Evolutionary conservation across 2,329 filamentous ascomycete genomes (phyloP).

Genomic region (Passalora sequoiae): DNA sequence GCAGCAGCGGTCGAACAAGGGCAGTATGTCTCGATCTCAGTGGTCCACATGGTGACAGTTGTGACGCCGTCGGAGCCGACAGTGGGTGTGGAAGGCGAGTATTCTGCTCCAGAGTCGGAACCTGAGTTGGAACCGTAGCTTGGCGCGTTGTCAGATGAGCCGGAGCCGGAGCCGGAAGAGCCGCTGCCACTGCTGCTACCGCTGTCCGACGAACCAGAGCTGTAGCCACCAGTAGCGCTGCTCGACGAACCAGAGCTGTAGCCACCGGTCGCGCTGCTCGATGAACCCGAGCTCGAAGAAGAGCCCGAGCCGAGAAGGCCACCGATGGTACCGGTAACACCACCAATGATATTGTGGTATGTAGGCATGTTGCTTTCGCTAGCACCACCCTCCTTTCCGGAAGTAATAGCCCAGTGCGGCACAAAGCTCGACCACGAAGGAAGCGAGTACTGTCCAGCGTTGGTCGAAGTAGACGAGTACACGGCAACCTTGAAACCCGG

Average conservation of each 20-base stretch:
- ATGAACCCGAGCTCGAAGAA: background rate
- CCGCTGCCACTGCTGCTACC: background rate
- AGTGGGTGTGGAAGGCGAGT: background rate
- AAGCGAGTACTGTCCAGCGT: slow-evolving; percentile 15
- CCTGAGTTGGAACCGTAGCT: background rate
- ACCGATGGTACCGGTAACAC: background rate
- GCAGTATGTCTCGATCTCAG: background rate
- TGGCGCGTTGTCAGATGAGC: background rate
- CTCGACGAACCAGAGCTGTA: too few relatives aligned
- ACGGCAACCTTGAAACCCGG: slow-evolving; percentile 39
- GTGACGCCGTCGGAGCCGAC: background rate
- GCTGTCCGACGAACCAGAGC: too few relatives aligned
- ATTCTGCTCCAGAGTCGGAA: background rate
- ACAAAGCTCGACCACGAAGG: slow-evolving; percentile 24
- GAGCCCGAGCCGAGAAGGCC: background rate
- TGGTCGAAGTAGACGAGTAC: slow-evolving; percentile 33
- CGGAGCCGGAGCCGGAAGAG: background rate
- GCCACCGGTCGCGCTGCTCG: too few relatives aligned
- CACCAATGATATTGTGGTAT: background rate
- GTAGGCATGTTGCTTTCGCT: background rate
- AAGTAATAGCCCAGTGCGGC: slow-evolving; percentile 24
- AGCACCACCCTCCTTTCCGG: slow-evolving; percentile 26
- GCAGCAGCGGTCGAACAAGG: background rate
- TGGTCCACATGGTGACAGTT: background rate
- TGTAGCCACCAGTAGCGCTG: too few relatives aligned